Base-by-base conservation (phyloP, 768 basidiomycete species). In the Aureoboletus auriporus region DNA sequence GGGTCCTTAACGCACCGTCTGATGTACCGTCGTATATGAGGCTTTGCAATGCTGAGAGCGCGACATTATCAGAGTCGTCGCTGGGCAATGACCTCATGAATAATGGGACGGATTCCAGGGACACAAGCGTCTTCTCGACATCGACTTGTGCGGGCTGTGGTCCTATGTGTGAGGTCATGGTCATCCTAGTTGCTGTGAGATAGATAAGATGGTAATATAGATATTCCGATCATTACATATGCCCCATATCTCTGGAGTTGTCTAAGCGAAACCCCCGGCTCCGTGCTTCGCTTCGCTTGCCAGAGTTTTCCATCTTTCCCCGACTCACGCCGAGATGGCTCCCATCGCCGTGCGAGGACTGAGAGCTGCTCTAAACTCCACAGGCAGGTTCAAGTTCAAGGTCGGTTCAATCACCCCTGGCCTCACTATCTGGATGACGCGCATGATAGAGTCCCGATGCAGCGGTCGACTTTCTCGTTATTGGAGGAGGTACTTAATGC, bases 41-140 rank as follows among this genome's bases (percentile, higher is more conserved):
- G 56, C 80, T 85, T 66, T 94, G 91, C 39, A 98, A 66, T 8
- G 95, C 96, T 48, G 86, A 80, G 16, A 98, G 59, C 2, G 83
- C 77, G 3, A 75, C 69, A 55, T 89, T 83, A 20, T 83, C 75
- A 0, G 63, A 59, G 10, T 79, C 79, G 6, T 87, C 88, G 5
- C 70, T 71, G 1, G 94, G 93, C 16, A 96, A 75, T 16, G 83
- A 79, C 57, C 83, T 83, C 93, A 98, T 98, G 70, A 99, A 99
- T 33, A 99, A 71, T 6, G 96, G 96, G 3, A 88, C 70, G 5
- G 78, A 73, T 55, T 93, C 84, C 37, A 84, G 69, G 13, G 61
- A 69, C 5, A 65, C 65, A 20, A 81, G 57, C 42, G 69, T 71
- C 34, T 72, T 69, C 7, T 69, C 69, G 5, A 59, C 12, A 16